A percentile compares a stretch with the other conserved stretches of the same genome.
Conservation (phyloP, 2,329 filamentous ascomycete genomes). For the Ophiostoma ulmi region DNA sequence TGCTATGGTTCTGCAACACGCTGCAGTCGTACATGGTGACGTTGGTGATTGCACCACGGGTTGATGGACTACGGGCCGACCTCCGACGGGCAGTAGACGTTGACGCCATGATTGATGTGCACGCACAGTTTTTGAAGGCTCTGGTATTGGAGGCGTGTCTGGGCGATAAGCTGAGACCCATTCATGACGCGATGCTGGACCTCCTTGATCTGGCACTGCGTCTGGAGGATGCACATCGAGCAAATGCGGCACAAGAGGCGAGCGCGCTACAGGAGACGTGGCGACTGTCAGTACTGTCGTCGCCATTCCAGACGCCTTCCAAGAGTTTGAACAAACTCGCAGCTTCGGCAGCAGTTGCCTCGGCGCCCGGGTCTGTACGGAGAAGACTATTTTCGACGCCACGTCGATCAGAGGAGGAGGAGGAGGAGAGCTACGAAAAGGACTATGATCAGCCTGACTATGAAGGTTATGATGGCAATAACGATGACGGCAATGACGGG, state of each 20-base stretch:
- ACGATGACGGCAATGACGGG: not conserved
- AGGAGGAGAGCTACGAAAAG: not conserved
- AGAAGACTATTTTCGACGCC: not conserved
- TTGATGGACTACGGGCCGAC: conserved; percentile 49
- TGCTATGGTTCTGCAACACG: conserved; percentile 73
- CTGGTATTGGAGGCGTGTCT: conserved; percentile 66
- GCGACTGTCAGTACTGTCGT: conserved; percentile 37
- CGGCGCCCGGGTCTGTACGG: conserved; percentile 21
- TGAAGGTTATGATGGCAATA: conserved; percentile 17
- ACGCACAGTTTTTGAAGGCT: conserved; percentile 57
- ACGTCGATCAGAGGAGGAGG: conserved; percentile 21
- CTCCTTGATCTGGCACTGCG: conserved; percentile 69
- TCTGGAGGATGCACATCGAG: conserved; percentile 56
- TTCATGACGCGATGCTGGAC: conserved; percentile 67
- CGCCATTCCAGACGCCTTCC: conserved; percentile 28
- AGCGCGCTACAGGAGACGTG: conserved; percentile 39
- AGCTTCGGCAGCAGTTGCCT: conserved; percentile 24
- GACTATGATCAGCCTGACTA: conserved; percentile 27
- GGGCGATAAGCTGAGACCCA: conserved; percentile 60
- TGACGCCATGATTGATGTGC: conserved; percentile 71
- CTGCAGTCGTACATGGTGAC: conserved; percentile 72
- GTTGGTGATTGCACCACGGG: conserved; percentile 62
- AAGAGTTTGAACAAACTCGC: conserved; percentile 17
- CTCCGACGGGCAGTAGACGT: conserved; percentile 64
- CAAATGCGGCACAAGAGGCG: conserved; percentile 37